Conservation (phyloP, 192 early-diverging fungal species). For the Dissophora ornata region DNA sequence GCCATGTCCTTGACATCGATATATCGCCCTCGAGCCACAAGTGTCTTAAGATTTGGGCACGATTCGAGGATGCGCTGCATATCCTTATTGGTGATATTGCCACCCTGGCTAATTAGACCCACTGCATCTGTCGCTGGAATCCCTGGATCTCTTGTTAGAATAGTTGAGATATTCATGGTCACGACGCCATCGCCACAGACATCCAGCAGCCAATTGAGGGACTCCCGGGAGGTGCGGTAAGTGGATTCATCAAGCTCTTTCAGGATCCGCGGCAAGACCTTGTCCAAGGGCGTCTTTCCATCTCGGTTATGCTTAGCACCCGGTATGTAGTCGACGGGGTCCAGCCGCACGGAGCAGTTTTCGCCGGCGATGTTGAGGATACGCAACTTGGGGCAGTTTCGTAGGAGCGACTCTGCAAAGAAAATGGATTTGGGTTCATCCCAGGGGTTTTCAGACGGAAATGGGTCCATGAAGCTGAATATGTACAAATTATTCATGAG, state of each 20-base stretch:
- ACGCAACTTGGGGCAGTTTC: not conserved
- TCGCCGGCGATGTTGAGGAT: not conserved
- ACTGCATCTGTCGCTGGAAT: not conserved
- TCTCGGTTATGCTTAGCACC: not conserved
- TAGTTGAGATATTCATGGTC: not conserved
- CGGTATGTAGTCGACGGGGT: not conserved
- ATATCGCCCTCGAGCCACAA: not conserved
- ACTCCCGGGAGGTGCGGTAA: not conserved
- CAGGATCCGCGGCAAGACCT: not conserved
- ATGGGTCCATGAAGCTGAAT: not conserved
- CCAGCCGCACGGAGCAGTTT: not conserved
- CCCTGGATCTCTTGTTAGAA: not conserved
- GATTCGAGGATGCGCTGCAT: not conserved
- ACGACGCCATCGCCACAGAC: not conserved
- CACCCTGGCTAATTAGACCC: not conserved
- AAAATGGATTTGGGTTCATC: not conserved
- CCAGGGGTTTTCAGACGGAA: not conserved
- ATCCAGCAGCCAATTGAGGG: not conserved
- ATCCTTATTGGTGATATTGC: not conserved
- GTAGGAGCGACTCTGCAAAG: not conserved
- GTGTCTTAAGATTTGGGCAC: not conserved
- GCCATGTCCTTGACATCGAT: slow-evolving; percentile 2
- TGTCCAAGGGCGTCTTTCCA: not conserved
- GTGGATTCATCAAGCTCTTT: not conserved
- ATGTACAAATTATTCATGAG: not conserved